These are phyloP conservation scores for Plasmodium blacklocki DNA, from an alignment of 169 alveolate genomes.

Conservation along the genomic window DNA sequence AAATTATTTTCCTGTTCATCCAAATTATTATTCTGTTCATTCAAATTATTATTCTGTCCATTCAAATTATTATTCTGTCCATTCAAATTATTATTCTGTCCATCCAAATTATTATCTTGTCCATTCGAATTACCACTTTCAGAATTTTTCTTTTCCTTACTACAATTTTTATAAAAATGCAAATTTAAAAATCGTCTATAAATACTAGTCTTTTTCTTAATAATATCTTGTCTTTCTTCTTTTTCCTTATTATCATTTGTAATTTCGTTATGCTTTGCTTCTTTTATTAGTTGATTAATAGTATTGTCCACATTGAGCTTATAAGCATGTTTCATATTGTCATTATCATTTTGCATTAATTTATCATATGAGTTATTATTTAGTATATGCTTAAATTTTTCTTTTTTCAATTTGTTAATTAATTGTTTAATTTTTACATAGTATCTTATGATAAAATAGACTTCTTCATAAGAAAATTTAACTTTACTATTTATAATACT, in stretches of 20 bases:
- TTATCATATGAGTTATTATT: no score
- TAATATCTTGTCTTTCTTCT: neutral
- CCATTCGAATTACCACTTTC: neutral
- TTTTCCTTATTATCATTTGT: neutral
- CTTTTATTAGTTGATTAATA: neutral
- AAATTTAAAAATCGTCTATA: slow-evolving; percentile 30
- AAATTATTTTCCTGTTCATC: no score
- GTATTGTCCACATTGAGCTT: neutral
- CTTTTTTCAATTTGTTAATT: slow-evolving; percentile 33
- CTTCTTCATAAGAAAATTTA: slow-evolving; percentile 71
- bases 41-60: neutral
- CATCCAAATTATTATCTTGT: neutral
- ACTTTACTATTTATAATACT: slow-evolving; percentile 63
- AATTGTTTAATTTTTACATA: slow-evolving; percentile 32
- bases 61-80: neutral
- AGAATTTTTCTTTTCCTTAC: neutral
- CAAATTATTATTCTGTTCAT: neutral
- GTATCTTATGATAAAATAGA: slow-evolving; percentile 10
- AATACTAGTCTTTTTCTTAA: slow-evolving; percentile 20
- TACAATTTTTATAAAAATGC: slow-evolving; percentile 25
- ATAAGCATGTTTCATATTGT: neutral
- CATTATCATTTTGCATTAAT: neutral
- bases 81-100: neutral
- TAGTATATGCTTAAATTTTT: neutral
- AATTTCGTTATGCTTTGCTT: neutral